phyloP scores from a whole-genome alignment of 176 grass and related monocot genomes.

The Aegilops sharonensis region DNA sequence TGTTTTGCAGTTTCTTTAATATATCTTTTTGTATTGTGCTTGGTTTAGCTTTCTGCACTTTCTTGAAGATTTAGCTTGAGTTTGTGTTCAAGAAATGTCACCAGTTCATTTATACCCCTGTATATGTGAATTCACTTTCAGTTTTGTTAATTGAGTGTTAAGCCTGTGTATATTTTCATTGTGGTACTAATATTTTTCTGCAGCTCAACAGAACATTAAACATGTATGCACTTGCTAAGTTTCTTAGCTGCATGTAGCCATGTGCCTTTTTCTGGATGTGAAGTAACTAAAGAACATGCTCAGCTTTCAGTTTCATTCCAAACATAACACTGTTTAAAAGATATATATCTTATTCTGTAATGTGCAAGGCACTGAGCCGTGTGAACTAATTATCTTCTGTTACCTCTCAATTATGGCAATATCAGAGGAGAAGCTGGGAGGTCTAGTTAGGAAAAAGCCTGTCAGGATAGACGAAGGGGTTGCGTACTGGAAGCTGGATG shows the following conservation, averaged over 20 bases:
- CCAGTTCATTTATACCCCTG: not conserved
- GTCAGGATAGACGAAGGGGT: conserved; percentile 29
- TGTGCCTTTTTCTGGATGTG: not conserved
- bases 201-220: not conserved
- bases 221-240: not conserved
- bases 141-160: not conserved
- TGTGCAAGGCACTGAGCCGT: not conserved
- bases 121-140: not conserved
- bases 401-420: conserved; percentile 28
- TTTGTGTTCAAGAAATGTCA: conserved; percentile 7
- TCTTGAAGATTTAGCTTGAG: not conserved
- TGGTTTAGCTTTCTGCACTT: not conserved
- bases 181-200: not conserved
- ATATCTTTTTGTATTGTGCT: conserved; percentile 1
- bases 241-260: not conserved
- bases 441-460: conserved; percentile 51
- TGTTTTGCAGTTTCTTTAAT: conserved; percentile 5
- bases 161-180: not conserved
- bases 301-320: not conserved
- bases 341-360: not conserved
- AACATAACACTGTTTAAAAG: not conserved
- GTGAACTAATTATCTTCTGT: conserved; percentile 18
- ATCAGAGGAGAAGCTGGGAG: conserved; percentile 38
- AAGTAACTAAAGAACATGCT: conserved; percentile 12
- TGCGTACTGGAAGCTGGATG: conserved; percentile 46